A percentile compares a stretch with the other conserved stretches of the same genome.
Conservation (phyloP, 768 basidiomycete species). For the Pisolithus orientalis region DNA sequence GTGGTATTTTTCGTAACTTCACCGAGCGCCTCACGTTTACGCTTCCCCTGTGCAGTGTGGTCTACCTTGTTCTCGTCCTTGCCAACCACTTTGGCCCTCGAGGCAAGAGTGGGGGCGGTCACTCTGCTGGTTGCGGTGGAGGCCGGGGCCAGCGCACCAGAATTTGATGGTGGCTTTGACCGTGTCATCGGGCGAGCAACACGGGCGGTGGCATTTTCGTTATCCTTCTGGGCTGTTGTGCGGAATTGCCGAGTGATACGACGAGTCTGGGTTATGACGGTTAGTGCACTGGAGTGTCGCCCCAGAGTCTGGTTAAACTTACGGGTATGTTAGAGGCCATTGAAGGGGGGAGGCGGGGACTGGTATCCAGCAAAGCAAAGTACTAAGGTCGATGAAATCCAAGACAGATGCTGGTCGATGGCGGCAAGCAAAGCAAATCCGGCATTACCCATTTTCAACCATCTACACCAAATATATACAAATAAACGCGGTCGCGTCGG, state of each 20-base stretch:
- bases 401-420: slow-evolving; percentile 7
- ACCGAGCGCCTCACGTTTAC: slow-evolving; percentile 70
- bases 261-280: slow-evolving; percentile 42
- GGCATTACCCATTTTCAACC: slow-evolving; percentile 30
- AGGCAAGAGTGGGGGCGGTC: slow-evolving; percentile 35
- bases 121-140: slow-evolving; percentile 33
- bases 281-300: not conserved
- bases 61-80: slow-evolving; percentile 40
- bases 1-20: slow-evolving; percentile 58
- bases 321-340: slow-evolving; percentile 45
- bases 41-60: slow-evolving; percentile 48
- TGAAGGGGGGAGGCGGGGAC: not conserved
- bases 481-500: slow-evolving; percentile 33
- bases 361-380: not conserved
- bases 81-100: slow-evolving; percentile 23
- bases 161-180: slow-evolving; percentile 46
- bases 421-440: slow-evolving; percentile 10
- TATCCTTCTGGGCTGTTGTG: slow-evolving; percentile 48
- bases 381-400: not conserved
- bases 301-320: slow-evolving; percentile 9
- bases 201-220: slow-evolving; percentile 66
- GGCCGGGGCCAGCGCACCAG: slow-evolving; percentile 29
- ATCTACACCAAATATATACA: slow-evolving; percentile 30
- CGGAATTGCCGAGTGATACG: slow-evolving; percentile 56
- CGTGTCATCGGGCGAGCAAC: slow-evolving; percentile 54